Evolutionary conservation across 2,329 filamentous ascomycete genomes (phyloP).

Genomic region (Calonectria pseudoreteaudii): DNA sequence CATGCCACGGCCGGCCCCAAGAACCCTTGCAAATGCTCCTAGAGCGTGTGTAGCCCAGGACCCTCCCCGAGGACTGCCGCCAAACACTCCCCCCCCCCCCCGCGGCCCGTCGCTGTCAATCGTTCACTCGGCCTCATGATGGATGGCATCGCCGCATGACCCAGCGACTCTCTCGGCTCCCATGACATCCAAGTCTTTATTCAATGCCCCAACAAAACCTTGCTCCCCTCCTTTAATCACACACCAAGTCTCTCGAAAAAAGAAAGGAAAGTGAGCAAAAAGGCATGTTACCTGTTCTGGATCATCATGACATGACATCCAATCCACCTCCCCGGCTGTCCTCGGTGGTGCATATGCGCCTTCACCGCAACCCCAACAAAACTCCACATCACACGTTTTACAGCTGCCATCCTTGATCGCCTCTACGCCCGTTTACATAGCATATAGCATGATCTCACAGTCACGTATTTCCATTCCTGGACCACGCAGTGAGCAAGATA

Average conservation of each 20-base stretch:
- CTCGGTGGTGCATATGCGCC: slow-evolving; percentile 30
- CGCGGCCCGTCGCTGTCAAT: background rate
- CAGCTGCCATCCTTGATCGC: slow-evolving; percentile 6
- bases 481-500: background rate
- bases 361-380: slow-evolving; percentile 40
- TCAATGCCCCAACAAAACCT: background rate
- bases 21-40: background rate
- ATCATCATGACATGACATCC: slow-evolving; percentile 11
- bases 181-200: background rate
- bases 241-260: background rate
- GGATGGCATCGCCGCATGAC: background rate
- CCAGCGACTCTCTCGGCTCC: background rate
- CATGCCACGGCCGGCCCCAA: background rate
- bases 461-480: background rate
- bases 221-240: background rate
- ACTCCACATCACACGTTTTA: slow-evolving; percentile 24
- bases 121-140: background rate
- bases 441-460: background rate
- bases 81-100: background rate
- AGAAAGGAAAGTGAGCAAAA: background rate
- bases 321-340: slow-evolving; percentile 7
- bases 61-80: background rate
- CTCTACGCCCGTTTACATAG: slow-evolving; percentile 6
- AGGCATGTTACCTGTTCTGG: slow-evolving; percentile 10
- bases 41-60: slow-evolving; percentile 26